Conservation (phyloP, 306 rosid genomes). For the Lithocarpus polystachyus region DNA sequence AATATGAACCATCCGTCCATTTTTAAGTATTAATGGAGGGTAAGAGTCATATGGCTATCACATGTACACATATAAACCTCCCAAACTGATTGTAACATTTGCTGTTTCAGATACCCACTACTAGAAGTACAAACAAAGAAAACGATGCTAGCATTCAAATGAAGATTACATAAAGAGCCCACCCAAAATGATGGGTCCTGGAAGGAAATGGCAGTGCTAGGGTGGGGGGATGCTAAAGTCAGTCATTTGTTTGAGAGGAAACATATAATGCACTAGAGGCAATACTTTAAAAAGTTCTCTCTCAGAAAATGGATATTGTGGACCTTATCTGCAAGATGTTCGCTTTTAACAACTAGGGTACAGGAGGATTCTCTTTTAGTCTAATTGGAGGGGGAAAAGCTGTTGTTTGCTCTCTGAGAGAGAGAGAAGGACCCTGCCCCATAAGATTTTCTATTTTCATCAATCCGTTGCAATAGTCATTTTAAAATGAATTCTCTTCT, state of each 20-base stretch:
- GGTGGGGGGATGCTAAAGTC: neutral
- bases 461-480: neutral
- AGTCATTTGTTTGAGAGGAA: neutral
- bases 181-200: neutral
- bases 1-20: too few relatives aligned
- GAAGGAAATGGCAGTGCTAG: neutral
- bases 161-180: neutral
- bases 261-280: neutral
- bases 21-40: too few relatives aligned
- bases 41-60: too few relatives aligned
- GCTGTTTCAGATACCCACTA: too few relatives aligned
- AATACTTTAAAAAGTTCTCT: neutral
- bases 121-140: too few relatives aligned
- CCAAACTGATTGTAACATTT: too few relatives aligned
- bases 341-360: neutral
- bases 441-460: neutral
- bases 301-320: neutral
- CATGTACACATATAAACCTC: too few relatives aligned
- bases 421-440: too few relatives aligned
- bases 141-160: neutral
- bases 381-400: neutral
- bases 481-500: neutral
- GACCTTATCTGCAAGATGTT: neutral
- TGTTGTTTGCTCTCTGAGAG: too few relatives aligned
- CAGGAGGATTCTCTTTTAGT: neutral